Evolutionary conservation across 345 rosid species (phyloP), one percentile per base, ranked within the genome.

Genomic region (Corymbia maculata): DNA sequence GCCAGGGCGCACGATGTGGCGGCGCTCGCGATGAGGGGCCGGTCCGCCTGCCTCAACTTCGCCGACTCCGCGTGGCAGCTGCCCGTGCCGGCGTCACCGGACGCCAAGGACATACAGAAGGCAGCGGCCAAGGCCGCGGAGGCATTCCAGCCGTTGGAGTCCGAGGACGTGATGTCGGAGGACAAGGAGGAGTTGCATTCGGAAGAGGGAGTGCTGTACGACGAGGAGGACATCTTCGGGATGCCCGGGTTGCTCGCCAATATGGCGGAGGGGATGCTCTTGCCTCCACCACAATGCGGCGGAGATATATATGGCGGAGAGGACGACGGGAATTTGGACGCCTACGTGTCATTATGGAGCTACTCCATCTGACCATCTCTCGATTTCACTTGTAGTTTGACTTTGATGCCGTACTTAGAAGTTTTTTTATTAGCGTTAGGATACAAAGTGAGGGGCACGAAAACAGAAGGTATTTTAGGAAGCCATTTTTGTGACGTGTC

Each of bases 1-100:
- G 99, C 99, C 36, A 92, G 99, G 51, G 99, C 99, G 1, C 99
- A 96, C 53, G 98, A 96, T 61, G 99, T 97, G 89, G 99, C 99
- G 2, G 97, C 94, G 14, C 88, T 96, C 1, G 95, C 99, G 0
- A 87, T 97, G 68, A 93, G 95, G 90, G 99, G 98, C 1, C 89
- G 94, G n/a, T 90, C 93, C 7, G 98, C 96, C 24, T 97, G 99
- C 90, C 92, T 97, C 61, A 97, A 97, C 92, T 97, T 95, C 24
- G 99, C 99, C 0, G 99, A 97, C 91, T 97, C 99, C 1, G 91
- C 93, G 0, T 96, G 96, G 96, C 70, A 94, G 85, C 95, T 96
- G 42, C 96, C 96, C 0, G 88, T 94, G 2, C 99, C 98, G 13
- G 94, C 91, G 3, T 94, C 98, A 0, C 42, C 79, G 13, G 93